These are phyloP conservation scores for Solanum sitiens DNA, from an alignment of 257 asterid genomes.

Conservation along the genomic window DNA sequence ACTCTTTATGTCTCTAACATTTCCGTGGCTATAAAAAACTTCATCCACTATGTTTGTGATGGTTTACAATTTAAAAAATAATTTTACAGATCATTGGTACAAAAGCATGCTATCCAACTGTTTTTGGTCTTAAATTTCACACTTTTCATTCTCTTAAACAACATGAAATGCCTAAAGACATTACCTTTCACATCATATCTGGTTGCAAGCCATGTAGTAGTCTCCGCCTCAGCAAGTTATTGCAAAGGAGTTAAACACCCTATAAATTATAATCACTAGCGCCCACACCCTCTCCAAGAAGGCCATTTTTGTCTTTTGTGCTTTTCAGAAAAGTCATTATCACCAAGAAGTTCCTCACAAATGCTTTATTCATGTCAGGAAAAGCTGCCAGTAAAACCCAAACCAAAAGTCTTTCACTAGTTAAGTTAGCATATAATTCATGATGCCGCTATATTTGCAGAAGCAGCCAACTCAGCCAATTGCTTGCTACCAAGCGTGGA, in stretches of 20 bases:
- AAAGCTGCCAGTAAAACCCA: background rate
- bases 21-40: too few relatives aligned
- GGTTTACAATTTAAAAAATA: too few relatives aligned
- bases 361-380: background rate
- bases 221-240: background rate
- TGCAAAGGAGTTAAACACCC: background rate
- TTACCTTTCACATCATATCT: background rate
- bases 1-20: too few relatives aligned
- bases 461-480: slow-evolving; percentile 14
- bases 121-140: too few relatives aligned
- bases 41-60: too few relatives aligned
- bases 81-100: too few relatives aligned
- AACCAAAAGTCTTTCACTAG: background rate
- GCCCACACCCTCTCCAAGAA: background rate
- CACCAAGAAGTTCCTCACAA: background rate
- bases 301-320: background rate
- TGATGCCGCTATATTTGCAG: slow-evolving; percentile 4
- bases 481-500: slow-evolving; percentile 26
- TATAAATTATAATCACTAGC: background rate
- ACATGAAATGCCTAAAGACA: background rate
- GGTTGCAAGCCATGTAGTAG: background rate
- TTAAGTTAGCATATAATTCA: background rate
- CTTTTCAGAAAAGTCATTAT: background rate
- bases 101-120: too few relatives aligned
- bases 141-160: too few relatives aligned